phyloP scores from a whole-genome alignment of 768 basidiomycete genomes.

The Exsudoporus frostii region DNA sequence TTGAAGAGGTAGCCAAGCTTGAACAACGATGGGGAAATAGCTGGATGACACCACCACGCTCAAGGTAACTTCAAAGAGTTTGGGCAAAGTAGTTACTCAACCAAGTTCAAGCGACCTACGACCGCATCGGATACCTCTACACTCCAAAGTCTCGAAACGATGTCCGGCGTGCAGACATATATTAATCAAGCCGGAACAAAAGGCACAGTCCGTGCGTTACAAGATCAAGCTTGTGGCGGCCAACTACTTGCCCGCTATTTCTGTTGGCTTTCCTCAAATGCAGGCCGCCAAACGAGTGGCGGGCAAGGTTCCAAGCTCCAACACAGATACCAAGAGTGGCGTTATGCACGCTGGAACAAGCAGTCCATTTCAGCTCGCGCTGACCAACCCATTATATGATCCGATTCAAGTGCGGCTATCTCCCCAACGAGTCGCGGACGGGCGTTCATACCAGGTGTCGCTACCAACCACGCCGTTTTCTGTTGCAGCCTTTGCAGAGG shows the following conservation, averaged over 20 bases:
- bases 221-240: conserved; percentile 98
- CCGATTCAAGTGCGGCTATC: conserved; percentile 89
- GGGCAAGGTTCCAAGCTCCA: conserved; percentile 35
- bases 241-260: conserved; percentile 88
- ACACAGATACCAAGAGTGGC: conserved; percentile 36
- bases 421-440: conserved; percentile 56
- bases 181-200: conserved; percentile 97
- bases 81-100: background rate
- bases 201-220: conserved; percentile 89
- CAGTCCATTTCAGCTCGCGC: conserved; percentile 84
- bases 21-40: conserved; percentile 81
- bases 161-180: conserved; percentile 94
- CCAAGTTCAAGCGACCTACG: conserved; percentile 60
- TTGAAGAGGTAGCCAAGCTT: conserved; percentile 62
- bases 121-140: conserved; percentile 88
- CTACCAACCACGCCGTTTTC: conserved; percentile 77
- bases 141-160: conserved; percentile 92
- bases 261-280: conserved; percentile 62
- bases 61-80: conserved; percentile 42
- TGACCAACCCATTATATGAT: conserved; percentile 95
- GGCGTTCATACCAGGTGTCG: conserved; percentile 62
- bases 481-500: conserved; percentile 89
- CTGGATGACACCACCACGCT: conserved; percentile 67
- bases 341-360: conserved; percentile 70
- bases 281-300: conserved; percentile 37